Percentiles rank a stretch among this genome's conserved stretches.
These are phyloP conservation scores for Lophiotrema nucula DNA, from an alignment of 495 filamentous ascomycete genomes.

Conservation along the genomic window DNA sequence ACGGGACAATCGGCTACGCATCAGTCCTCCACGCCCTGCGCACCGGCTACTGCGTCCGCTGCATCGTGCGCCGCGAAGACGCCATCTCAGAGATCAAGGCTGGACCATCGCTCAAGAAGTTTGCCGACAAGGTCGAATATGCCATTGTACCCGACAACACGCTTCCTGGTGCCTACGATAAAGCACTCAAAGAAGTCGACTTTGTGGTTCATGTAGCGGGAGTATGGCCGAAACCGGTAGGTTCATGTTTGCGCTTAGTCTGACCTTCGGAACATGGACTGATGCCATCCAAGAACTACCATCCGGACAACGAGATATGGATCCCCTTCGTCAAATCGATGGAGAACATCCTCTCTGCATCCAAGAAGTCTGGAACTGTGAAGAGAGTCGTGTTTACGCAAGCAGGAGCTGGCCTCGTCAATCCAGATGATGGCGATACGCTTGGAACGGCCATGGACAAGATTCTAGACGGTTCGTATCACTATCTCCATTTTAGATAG, in stretches of 20 bases:
- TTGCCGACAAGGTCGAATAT: slow-evolving; percentile 14
- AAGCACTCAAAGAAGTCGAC: background rate
- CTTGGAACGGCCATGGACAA: slow-evolving; percentile 19
- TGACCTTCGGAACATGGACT: background rate
- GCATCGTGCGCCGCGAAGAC: slow-evolving; percentile 18
- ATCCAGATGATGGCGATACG: slow-evolving; percentile 20
- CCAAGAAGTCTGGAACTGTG: slow-evolving; percentile 19
- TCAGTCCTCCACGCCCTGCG: slow-evolving; percentile 13
- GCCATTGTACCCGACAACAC: slow-evolving; percentile 24
- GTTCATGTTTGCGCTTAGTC: background rate
- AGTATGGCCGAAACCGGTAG: slow-evolving; percentile 24
- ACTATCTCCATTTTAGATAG: too few relatives aligned
- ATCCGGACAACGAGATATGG: slow-evolving; percentile 23
- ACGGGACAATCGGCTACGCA: slow-evolving; percentile 23
- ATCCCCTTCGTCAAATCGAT: slow-evolving; percentile 26
- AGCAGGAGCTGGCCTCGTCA: slow-evolving; percentile 24
- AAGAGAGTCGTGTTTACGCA: slow-evolving; percentile 25
- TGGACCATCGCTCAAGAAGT: slow-evolving; percentile 13
- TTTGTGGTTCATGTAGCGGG: slow-evolving; percentile 26
- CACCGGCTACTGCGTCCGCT: slow-evolving; percentile 23
- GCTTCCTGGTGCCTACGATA: slow-evolving; percentile 14
- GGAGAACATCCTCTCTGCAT: slow-evolving; percentile 25
- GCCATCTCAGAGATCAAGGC: slow-evolving; percentile 11
- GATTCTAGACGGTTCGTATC: slow-evolving; percentile 13
- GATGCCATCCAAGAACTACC: slow-evolving; percentile 11